These are phyloP conservation scores for Lentinula boryana DNA, from an alignment of 768 basidiomycete species.

Conservation along the genomic window DNA sequence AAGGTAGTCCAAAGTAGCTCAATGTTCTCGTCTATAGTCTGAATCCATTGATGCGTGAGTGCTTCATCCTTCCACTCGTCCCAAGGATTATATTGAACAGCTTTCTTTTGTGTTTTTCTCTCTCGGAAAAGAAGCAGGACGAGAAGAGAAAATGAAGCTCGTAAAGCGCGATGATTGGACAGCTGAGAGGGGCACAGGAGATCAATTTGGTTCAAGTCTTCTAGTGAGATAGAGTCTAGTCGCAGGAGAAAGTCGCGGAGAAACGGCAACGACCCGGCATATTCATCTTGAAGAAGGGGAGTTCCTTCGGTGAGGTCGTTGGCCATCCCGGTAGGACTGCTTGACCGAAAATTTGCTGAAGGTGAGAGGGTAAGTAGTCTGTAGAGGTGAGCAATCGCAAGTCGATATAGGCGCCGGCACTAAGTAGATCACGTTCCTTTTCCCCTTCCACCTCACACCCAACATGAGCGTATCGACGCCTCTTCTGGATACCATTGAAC, in stretches of 20 bases:
- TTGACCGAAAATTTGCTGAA: no score
- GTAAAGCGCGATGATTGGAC: not conserved
- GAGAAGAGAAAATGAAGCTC: slow-evolving; percentile 22
- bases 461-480: slow-evolving; percentile 58
- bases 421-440: not conserved
- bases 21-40: slow-evolving; percentile 28
- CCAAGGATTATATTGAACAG: slow-evolving; percentile 29
- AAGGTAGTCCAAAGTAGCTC: slow-evolving; percentile 34
- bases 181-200: not conserved
- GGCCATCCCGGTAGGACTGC: not conserved
- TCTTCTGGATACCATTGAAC: slow-evolving; percentile 78
- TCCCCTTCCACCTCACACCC: not conserved
- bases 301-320: slow-evolving; percentile 13
- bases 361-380: no score
- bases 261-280: slow-evolving; percentile 11
- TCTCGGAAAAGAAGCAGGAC: slow-evolving; percentile 23
- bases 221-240: not conserved
- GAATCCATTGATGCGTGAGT: slow-evolving; percentile 15
- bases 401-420: no score
- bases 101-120: slow-evolving; percentile 12
- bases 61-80: slow-evolving; percentile 33
- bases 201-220: not conserved
- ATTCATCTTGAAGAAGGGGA: slow-evolving; percentile 15
- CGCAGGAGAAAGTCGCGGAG: not conserved
- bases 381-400: no score